Percentiles rank a stretch among this genome's conserved stretches.
Conservation (phyloP, 73 alveolate genomes). For the Symbiodinium natans region DNA sequence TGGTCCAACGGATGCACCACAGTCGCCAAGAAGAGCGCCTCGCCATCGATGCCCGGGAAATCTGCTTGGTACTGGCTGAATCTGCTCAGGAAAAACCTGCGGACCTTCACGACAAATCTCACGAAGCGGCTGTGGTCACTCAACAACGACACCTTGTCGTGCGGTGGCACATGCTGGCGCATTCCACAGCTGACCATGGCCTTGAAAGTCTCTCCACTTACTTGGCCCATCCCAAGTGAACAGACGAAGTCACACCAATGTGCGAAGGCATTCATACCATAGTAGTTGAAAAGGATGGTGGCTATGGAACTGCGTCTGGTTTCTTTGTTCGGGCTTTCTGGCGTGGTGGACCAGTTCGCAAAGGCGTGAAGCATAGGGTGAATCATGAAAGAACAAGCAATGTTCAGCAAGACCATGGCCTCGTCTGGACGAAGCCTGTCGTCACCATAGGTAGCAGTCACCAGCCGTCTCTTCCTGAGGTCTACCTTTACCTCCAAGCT, state of each 20-base stretch:
- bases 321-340: neutral
- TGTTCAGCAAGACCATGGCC: neutral
- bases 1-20: neutral
- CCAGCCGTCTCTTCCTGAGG: neutral
- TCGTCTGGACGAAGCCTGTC: neutral
- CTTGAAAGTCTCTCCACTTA: neutral
- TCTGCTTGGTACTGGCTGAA: neutral
- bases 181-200: neutral
- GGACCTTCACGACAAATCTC: neutral
- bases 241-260: neutral
- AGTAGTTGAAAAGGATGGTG: neutral
- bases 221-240: neutral
- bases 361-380: constrained; percentile 4
- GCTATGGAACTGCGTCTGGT: neutral
- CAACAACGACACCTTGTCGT: neutral
- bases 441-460: neutral
- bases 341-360: neutral
- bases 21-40: neutral
- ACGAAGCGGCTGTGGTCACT: neutral
- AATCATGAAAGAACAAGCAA: neutral
- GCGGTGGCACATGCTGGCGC: neutral
- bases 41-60: constrained; percentile 7
- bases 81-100: neutral
- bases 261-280: neutral
- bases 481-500: neutral